A percentile compares a stretch with the other conserved stretches of the same genome.
Evolutionary conservation across 371 early-diverging fungal genomes (phyloP).

Genomic region (Smittium culicis): DNA sequence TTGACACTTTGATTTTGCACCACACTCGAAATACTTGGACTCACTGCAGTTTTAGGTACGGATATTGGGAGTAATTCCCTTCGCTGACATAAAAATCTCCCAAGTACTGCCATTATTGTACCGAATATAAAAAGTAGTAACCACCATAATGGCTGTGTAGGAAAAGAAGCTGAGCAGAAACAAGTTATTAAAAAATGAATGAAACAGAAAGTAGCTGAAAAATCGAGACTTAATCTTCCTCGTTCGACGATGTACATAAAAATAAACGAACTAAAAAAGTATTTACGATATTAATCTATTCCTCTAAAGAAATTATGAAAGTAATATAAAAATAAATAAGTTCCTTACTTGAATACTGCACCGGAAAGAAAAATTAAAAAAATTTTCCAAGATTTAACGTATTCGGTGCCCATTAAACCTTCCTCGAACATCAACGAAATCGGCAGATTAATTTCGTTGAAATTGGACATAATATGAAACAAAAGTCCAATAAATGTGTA

Average conservation of each 20-base stretch:
- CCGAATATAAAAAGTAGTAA: background rate
- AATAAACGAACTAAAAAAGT: slow-evolving; percentile 3
- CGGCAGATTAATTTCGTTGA: background rate
- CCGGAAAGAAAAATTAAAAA: background rate
- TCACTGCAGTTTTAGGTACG: background rate
- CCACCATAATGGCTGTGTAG: background rate
- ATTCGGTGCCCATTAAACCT: background rate
- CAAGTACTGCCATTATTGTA: background rate
- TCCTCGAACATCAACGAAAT: background rate
- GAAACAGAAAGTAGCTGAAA: slow-evolving; percentile 5
- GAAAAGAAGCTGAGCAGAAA: background rate
- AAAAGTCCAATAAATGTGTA: background rate
- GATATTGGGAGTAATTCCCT: slow-evolving; percentile 8
- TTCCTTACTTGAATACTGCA: background rate
- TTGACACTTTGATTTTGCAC: background rate
- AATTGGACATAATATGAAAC: background rate
- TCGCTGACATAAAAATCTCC: slow-evolving; percentile 1
- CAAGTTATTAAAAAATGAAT: background rate
- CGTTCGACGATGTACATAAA: slow-evolving; percentile 4
- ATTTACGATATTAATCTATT: background rate
- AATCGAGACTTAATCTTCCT: slow-evolving; percentile 3
- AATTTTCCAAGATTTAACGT: background rate
- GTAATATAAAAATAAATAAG: background rate
- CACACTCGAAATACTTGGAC: background rate
- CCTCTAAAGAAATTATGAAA: background rate